A percentile compares a stretch with the other conserved stretches of the same genome.
These are phyloP conservation scores for Grosmannia huntii DNA, from an alignment of 2,329 filamentous ascomycete species.

Conservation along the genomic window DNA sequence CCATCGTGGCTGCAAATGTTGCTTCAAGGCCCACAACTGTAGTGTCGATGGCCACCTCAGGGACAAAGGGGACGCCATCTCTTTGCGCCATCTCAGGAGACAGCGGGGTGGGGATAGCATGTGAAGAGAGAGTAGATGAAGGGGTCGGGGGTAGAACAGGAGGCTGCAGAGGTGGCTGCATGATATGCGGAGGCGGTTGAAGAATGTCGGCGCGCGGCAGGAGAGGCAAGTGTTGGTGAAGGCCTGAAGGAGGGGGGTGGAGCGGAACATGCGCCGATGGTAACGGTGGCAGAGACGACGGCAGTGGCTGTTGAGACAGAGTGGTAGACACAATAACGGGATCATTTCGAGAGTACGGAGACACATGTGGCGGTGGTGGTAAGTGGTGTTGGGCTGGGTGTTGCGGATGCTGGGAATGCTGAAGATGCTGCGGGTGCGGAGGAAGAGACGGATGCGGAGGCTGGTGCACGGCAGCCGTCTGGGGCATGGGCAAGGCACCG, in stretches of 20 bases:
- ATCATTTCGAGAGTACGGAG: constrained; percentile 31
- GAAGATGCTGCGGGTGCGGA: neutral
- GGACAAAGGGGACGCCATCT: neutral
- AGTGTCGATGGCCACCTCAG: neutral
- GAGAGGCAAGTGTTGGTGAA: neutral
- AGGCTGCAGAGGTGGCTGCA: neutral
- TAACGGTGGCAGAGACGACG: neutral
- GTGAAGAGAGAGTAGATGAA: constrained; percentile 37
- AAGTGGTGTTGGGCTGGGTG: neutral
- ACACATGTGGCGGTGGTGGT: constrained; percentile 14
- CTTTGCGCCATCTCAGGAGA: neutral
- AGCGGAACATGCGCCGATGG: neutral
- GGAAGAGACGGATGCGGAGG: neutral
- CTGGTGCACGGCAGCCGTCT: neutral
- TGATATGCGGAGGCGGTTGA: neutral
- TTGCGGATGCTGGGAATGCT: neutral
- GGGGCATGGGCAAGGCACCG: neutral
- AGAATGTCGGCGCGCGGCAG: constrained; percentile 1
- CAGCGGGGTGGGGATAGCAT: constrained; percentile 11
- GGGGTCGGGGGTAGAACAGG: constrained; percentile 31
- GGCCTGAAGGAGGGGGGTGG: neutral
- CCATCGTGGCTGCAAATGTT: neutral
- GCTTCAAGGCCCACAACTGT: neutral
- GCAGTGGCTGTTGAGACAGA: neutral
- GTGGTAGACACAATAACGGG: constrained; percentile 38